Evolutionary conservation across 2,329 filamentous ascomycete genomes (phyloP), one percentile per base, ranked within the genome.

Genomic region (Orbilia javanica): DNA sequence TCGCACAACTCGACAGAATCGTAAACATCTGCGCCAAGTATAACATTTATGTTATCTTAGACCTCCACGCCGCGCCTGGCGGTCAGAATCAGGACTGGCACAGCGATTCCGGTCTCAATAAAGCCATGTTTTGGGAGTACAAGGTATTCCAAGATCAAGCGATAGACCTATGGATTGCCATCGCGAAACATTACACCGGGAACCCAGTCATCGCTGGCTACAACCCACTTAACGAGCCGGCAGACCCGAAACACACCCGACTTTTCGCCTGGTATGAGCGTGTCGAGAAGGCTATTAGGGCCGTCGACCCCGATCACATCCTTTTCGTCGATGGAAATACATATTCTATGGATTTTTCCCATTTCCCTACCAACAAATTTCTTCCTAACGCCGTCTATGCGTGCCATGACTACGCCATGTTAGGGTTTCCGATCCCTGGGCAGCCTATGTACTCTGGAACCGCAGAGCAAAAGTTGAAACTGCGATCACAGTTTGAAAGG

Each of bases 51-150:
- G 87, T 85, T 0, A 87, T 87, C 69, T 82, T 88, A 0, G 86
- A 87, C 79, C 84, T 87, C 81, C 86, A 88, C 66, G 84, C 86
- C 10, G 83, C 84, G 0, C 86, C 86, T 2, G 86, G 86, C 11
- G 86, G 86, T 8, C 86, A 87, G 80, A 87, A 87, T 79, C 84
- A 83, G 13, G 86, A 86, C 79, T 87, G 86, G 86, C 86, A 88
- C 79, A 84, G 85, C 6, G 86, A 88, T 70, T 87, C 86, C 64
- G 81, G 83, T 0, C 85, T 85, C 5, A 84, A 83, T 64, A 84
- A 86, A 72, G 86, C 86, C 1, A 83, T 84, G 0, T 87, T 88
- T 80, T 87, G 86, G 86, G 86, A 87, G 39, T 84, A 85, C 80
- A 86, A 85, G 78, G 86, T 87, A 67, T 85, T 86, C 68, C 87